These are phyloP conservation scores for Candida chilensis DNA, from an alignment of 805 yeast genomes.

Conservation along the genomic window DNA sequence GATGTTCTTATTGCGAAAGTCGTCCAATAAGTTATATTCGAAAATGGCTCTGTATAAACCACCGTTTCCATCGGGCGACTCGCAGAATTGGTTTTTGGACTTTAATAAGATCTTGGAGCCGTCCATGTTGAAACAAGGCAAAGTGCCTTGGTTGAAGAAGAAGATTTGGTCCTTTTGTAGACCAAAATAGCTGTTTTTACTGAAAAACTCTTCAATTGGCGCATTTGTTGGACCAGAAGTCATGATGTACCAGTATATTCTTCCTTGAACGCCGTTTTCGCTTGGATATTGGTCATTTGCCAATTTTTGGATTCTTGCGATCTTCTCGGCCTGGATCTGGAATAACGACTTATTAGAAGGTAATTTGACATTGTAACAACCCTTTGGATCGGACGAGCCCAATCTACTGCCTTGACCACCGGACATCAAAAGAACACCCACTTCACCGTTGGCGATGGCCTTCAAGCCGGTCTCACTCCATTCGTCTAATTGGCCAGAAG, in stretches of 20 bases:
- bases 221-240: slow-evolving; percentile 82
- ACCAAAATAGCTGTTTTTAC: slow-evolving; percentile 60
- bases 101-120: slow-evolving; percentile 68
- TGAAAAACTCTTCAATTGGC: slow-evolving; percentile 67
- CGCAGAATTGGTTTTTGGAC: slow-evolving; percentile 45
- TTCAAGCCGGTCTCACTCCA: slow-evolving; percentile 53
- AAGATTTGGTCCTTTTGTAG: slow-evolving; percentile 46
- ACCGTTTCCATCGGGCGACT: slow-evolving; percentile 98
- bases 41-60: slow-evolving; percentile 84
- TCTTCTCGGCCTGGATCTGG: slow-evolving; percentile 88
- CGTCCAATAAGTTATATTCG: slow-evolving; percentile 55
- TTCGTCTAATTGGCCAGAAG: no score
- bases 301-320: slow-evolving; percentile 51
- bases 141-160: slow-evolving; percentile 90
- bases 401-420: slow-evolving; percentile 98
- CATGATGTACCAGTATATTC: slow-evolving; percentile 86
- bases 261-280: slow-evolving; percentile 13
- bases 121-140: slow-evolving; percentile 74
- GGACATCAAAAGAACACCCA: slow-evolving; percentile 88
- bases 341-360: slow-evolving; percentile 82
- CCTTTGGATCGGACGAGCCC: slow-evolving; percentile 88
- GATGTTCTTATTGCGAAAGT: slow-evolving; percentile 58
- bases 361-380: slow-evolving; percentile 81
- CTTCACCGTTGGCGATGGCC: slow-evolving; percentile 63
- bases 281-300: slow-evolving; percentile 24